These are phyloP conservation scores for Delphinella strobiligena DNA, from an alignment of 2,329 filamentous ascomycete genomes.

Conservation along the genomic window DNA sequence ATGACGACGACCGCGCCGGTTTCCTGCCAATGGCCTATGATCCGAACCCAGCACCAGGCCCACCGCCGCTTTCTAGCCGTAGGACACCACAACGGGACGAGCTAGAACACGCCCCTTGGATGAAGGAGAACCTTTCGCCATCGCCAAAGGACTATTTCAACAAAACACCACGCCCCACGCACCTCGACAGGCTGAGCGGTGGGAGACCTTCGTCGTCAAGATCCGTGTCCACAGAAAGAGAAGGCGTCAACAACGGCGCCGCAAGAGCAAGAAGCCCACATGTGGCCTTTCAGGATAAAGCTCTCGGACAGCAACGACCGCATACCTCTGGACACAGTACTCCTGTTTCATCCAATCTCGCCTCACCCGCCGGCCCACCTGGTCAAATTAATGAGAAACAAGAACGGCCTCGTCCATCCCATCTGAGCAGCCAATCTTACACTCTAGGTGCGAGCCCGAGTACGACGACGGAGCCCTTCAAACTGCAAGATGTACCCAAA, in stretches of 20 bases:
- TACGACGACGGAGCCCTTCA: conserved; percentile 48
- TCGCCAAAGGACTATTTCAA: conserved; percentile 32
- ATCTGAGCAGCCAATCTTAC: conserved; percentile 5
- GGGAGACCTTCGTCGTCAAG: conserved; percentile 27
- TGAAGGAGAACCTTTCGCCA: conserved; percentile 19
- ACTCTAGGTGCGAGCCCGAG: too few relatives aligned
- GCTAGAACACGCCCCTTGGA: conserved; percentile 5
- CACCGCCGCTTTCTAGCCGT: conserved; percentile 9
- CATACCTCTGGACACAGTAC: conserved; percentile 16
- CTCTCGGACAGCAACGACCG: conserved; percentile 43
- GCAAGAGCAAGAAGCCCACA: conserved; percentile 43
- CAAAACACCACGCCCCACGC: too few relatives aligned
- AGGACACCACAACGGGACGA: conserved; percentile 4
- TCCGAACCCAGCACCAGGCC: conserved; percentile 27
- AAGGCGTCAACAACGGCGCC: conserved; percentile 10
- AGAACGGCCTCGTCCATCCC: conserved; percentile 15
- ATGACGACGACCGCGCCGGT: conserved; percentile 44
- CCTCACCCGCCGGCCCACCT: conserved; percentile 15
- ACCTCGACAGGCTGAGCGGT: conserved; percentile 29
- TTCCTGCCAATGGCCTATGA: conserved; percentile 41
- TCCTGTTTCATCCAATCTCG: conserved; percentile 14
- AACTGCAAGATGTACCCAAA: conserved; percentile 69
- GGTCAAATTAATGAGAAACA: conserved; percentile 36
- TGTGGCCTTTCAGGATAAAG: conserved; percentile 82
- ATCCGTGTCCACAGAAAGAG: conserved; percentile 34